Conservation (phyloP, 2,329 filamentous ascomycete species). For the Chalaropsis ovoidea region DNA sequence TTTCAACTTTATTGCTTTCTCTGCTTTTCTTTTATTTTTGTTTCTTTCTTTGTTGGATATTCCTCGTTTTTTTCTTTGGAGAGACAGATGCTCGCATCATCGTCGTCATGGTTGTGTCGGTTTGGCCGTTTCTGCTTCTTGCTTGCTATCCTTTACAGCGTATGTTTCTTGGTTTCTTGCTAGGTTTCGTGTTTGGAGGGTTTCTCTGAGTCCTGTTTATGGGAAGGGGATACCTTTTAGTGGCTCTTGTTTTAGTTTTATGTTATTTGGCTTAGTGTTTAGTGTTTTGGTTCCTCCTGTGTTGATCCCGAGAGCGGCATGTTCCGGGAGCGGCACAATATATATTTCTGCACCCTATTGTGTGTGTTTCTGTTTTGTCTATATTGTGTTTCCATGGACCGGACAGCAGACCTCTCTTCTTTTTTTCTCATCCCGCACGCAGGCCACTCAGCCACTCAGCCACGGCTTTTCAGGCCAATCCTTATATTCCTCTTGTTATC, state of each 20-base stretch:
- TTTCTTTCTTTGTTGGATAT: slow-evolving; percentile 3
- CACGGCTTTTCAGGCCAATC: not conserved
- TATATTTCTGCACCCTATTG: not conserved
- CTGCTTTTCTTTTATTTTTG: not conserved
- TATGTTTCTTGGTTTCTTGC: not conserved
- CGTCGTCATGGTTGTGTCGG: not conserved
- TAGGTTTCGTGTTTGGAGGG: not conserved
- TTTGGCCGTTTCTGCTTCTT: not conserved
- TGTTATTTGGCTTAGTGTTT: not conserved
- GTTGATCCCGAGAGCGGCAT: not conserved
- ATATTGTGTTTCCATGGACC: too few species aligned
- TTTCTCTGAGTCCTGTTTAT: not conserved
- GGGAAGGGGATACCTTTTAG: not conserved
- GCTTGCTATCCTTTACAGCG: slow-evolving; percentile 1
- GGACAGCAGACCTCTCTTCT: too few species aligned
- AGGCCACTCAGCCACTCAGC: too few species aligned
- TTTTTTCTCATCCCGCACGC: too few species aligned
- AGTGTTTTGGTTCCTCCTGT: not conserved
- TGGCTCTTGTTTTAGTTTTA: not conserved
- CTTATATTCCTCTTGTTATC: not conserved
- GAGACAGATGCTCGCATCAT: not conserved
- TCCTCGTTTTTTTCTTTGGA: not conserved
- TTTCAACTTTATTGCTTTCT: not conserved
- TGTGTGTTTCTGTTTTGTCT: too few species aligned
- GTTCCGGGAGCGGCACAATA: not conserved